Conservation (phyloP, 2,329 filamentous ascomycete species). For the Gnomoniopsis smithogilvyi region DNA sequence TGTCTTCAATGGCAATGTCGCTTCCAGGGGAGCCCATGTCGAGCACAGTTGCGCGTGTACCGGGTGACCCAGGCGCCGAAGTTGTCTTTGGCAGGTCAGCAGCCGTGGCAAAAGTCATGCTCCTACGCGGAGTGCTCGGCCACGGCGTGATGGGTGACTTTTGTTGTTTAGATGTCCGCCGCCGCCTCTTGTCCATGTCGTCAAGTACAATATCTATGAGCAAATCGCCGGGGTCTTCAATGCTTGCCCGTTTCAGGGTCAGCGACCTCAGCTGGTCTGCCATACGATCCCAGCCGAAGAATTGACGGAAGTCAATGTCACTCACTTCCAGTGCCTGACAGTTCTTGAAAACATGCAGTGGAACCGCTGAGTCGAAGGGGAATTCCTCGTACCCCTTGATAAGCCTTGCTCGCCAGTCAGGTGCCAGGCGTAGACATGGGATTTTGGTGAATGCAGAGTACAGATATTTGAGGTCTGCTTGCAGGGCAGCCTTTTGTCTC, state of each 20-base stretch:
- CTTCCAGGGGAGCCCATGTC: conserved; percentile 59
- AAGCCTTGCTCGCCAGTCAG: conserved; percentile 87
- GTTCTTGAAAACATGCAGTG: conserved; percentile 96
- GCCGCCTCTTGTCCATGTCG: conserved; percentile 88
- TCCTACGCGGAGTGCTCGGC: conserved; percentile 56
- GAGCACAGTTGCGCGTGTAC: conserved; percentile 45
- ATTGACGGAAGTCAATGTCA: conserved; percentile 94
- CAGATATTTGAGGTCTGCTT: conserved; percentile 89
- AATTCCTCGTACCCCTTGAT: conserved; percentile 97
- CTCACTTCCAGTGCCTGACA: conserved; percentile 89
- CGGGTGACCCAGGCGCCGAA: conserved; percentile 64
- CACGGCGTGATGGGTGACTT: conserved; percentile 74
- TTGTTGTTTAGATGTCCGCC: conserved; percentile 82
- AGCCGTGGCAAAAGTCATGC: conserved; percentile 56
- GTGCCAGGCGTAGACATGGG: conserved; percentile 81
- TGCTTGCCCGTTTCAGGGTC: conserved; percentile 78
- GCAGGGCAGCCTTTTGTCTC: conserved; percentile 80
- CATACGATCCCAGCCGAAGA: conserved; percentile 94
- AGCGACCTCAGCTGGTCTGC: conserved; percentile 89
- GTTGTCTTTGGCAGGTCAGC: conserved; percentile 65
- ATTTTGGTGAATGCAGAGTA: conserved; percentile 99
- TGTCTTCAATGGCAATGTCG: conserved; percentile 41
- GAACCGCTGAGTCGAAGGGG: conserved; percentile 94
- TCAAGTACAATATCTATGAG: conserved; percentile 92
- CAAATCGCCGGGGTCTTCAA: conserved; percentile 88